Evolutionary conservation across 139 green algal genomes (phyloP).

Genomic region (Chlamydomonas asymmetrica): DNA sequence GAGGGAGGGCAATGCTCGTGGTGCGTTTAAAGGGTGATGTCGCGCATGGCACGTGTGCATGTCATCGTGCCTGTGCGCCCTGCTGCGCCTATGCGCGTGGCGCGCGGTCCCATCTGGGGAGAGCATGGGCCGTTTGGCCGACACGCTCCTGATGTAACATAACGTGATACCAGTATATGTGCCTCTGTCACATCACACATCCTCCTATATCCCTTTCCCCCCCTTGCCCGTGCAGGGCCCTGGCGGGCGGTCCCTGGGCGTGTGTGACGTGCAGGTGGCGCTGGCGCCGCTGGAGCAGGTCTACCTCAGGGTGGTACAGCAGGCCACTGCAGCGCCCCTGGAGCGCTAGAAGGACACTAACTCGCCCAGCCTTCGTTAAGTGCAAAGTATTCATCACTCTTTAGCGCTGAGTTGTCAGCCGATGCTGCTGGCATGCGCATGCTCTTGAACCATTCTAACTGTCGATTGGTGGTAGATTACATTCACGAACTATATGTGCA

Average conservation of each 20-base stretch:
- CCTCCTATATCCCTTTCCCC: background rate
- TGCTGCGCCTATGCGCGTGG: too few species aligned
- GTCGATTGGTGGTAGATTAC: too few species aligned
- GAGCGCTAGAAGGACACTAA: too few species aligned
- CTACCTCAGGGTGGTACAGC: constrained; percentile 29
- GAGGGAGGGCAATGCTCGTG: background rate
- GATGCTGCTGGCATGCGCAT: too few species aligned
- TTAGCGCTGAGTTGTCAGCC: too few species aligned
- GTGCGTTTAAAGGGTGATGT: background rate
- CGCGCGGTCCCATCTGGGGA: background rate
- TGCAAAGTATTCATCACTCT: too few species aligned
- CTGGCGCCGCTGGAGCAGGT: constrained; percentile 40
- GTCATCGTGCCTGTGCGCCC: too few species aligned
- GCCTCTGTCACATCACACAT: background rate
- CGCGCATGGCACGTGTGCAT: background rate
- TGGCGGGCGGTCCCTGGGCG: constrained; percentile 39
- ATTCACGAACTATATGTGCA: too few species aligned
- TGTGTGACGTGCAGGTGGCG: constrained; percentile 52
- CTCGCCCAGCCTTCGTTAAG: too few species aligned
- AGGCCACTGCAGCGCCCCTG: too few species aligned
- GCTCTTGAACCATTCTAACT: too few species aligned
- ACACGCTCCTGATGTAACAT: background rate
- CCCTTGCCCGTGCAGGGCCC: constrained; percentile 29
- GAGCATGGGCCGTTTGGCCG: background rate
- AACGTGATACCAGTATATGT: background rate